A percentile compares a stretch with the other conserved stretches of the same genome.
These are phyloP conservation scores for Hippophae gyantsensis DNA, from an alignment of 306 rosid species.

Conservation along the genomic window DNA sequence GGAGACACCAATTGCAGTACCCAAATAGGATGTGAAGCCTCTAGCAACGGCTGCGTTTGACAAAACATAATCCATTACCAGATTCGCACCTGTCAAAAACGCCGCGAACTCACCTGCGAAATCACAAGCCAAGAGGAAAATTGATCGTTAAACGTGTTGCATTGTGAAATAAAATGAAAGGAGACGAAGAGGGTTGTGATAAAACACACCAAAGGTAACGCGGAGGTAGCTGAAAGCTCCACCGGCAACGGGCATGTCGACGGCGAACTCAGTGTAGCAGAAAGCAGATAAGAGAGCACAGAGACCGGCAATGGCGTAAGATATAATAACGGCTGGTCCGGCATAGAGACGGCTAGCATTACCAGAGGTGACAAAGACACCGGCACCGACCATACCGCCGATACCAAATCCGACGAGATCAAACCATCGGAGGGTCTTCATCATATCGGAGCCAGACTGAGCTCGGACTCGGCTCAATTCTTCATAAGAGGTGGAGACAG, in stretches of 20 bases:
- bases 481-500: constrained; percentile 63
- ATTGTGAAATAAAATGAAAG: neutral
- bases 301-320: constrained; percentile 94
- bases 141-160: neutral
- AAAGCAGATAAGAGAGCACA: constrained; percentile 89
- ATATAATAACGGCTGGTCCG: constrained; percentile 68
- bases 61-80: constrained; percentile 80
- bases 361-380: constrained; percentile 82
- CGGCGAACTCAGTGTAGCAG: constrained; percentile 97
- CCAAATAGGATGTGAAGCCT: constrained; percentile 57
- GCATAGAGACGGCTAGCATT: constrained; percentile 38
- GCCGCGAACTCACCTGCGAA: constrained; percentile 74
- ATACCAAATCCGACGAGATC: constrained; percentile 65
- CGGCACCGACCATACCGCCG: constrained; percentile 98
- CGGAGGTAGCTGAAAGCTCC: constrained; percentile 98
- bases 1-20: constrained; percentile 62
- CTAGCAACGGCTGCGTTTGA: constrained; percentile 92
- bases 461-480: constrained; percentile 50
- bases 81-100: constrained; percentile 72
- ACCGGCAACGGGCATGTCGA: constrained; percentile 91
- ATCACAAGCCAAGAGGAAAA: too few relatives aligned
- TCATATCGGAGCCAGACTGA: constrained; percentile 64
- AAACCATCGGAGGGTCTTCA: constrained; percentile 64
- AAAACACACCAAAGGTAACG: constrained; percentile 57
- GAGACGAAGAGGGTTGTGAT: neutral